A percentile compares a stretch with the other conserved stretches of the same genome.
phyloP scores from a whole-genome alignment of 192 early-diverging fungal species.

The Gigaspora rosea region DNA sequence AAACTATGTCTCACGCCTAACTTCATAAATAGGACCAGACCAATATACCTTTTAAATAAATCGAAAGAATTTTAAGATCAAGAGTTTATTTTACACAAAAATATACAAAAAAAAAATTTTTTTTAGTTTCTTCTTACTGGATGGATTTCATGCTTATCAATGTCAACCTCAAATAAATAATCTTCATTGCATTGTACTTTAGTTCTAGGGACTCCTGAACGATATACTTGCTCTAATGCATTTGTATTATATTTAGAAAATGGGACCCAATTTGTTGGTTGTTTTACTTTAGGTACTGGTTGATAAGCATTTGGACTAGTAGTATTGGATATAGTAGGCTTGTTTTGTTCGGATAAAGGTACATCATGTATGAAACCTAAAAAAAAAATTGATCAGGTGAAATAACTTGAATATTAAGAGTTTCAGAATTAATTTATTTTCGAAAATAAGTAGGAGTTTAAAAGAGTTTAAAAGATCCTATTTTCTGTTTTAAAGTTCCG shows the following conservation, averaged over 20 bases:
- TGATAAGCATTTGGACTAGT: not conserved
- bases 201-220: slow-evolving; percentile 35
- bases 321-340: not conserved
- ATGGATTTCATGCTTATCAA: slow-evolving; percentile 63
- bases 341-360: slow-evolving; percentile 21
- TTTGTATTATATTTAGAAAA: slow-evolving; percentile 58
- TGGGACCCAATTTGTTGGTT: slow-evolving; percentile 49
- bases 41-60: slow-evolving; percentile 63
- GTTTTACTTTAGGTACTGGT: not conserved
- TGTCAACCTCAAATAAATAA: slow-evolving; percentile 77
- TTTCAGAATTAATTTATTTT: too few species aligned
- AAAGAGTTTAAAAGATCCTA: too few species aligned
- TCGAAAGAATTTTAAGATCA: too few species aligned
- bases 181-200: slow-evolving; percentile 77
- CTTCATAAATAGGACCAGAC: slow-evolving; percentile 79
- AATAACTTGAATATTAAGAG: too few species aligned
- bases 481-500: too few species aligned
- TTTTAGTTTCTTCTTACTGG: slow-evolving; percentile 33
- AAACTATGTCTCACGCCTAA: slow-evolving; percentile 85
- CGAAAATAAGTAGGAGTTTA: too few species aligned
- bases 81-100: too few species aligned
- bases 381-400: too few species aligned
- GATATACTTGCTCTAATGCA: slow-evolving; percentile 56
- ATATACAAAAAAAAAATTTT: too few species aligned
- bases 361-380: slow-evolving; percentile 32